These are phyloP conservation scores for Eucalyptus microcorys DNA, from an alignment of 345 rosid genomes.

Conservation along the genomic window DNA sequence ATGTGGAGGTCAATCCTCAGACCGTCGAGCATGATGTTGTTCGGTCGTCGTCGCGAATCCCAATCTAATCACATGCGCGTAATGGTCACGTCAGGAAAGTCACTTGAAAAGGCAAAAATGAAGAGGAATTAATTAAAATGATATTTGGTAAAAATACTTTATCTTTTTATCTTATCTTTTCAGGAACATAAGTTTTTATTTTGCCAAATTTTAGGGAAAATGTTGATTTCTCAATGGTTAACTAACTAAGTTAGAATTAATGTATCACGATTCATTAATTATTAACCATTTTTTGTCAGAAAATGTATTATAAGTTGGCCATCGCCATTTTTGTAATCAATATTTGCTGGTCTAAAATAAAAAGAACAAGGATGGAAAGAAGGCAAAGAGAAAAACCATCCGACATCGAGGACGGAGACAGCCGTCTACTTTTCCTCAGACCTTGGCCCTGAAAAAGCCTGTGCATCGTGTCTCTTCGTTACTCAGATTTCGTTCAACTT, in stretches of 20 bases:
- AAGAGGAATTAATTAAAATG: not conserved
- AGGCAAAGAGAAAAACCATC: not conserved
- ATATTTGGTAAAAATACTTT: not conserved
- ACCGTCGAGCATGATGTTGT: not conserved
- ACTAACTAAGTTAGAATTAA: not conserved
- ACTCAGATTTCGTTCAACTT: not conserved
- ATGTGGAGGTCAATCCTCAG: not conserved
- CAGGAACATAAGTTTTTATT: not conserved
- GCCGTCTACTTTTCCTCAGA: not conserved
- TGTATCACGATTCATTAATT: not conserved
- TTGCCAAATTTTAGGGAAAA: not conserved
- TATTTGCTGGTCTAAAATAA: not conserved
- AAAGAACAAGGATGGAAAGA: not conserved
- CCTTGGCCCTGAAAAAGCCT: constrained; percentile 3
- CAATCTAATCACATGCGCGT: not conserved
- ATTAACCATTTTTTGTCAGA: too few species aligned
- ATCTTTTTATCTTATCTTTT: not conserved
- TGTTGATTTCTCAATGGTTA: not conserved
- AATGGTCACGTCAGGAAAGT: not conserved
- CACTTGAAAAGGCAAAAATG: not conserved
- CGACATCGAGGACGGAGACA: constrained; percentile 14
- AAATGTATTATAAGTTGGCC: not conserved
- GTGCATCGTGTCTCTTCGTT: not conserved
- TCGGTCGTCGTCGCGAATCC: not conserved
- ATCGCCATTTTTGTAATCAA: not conserved